These are phyloP conservation scores for Xylaria arbuscula DNA, from an alignment of 2,329 filamentous ascomycete genomes.

Conservation along the genomic window DNA sequence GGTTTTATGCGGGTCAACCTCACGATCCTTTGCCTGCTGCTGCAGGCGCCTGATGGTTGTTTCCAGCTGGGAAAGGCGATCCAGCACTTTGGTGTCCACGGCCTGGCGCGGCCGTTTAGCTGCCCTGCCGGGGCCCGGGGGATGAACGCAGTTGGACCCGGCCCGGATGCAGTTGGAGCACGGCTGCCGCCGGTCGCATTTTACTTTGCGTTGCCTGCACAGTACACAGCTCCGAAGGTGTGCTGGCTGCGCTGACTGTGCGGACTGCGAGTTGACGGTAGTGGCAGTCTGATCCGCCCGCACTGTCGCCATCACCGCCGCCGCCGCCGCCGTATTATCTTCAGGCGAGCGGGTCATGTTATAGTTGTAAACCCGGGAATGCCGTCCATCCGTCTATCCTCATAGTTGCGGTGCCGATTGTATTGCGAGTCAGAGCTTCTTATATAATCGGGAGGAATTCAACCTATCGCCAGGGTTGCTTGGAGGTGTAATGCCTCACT, in stretches of 20 bases:
- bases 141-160: conserved; percentile 36
- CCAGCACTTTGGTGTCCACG: conserved; percentile 35
- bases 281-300: conserved; percentile 6
- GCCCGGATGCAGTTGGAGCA: conserved; percentile 39
- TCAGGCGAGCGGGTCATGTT: conserved; percentile 23
- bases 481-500: conserved; percentile 17
- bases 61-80: conserved; percentile 40
- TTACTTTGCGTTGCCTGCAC: conserved; percentile 42
- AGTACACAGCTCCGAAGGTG: conserved; percentile 39
- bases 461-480: not conserved
- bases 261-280: not conserved
- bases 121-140: conserved; percentile 37
- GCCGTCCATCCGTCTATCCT: not conserved
- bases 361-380: not conserved
- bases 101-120: conserved; percentile 38
- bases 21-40: conserved; percentile 32
- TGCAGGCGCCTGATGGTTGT: conserved; percentile 37
- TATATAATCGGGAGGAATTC: not conserved
- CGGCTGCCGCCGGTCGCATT: conserved; percentile 41
- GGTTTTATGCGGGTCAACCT: conserved; percentile 3
- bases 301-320: not conserved
- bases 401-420: not conserved
- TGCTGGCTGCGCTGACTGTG: conserved; percentile 28
- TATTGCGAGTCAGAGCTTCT: conserved; percentile 16
- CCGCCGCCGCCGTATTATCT: conserved; percentile 6